These are phyloP conservation scores for Phytophthora sp. DNA, from an alignment of 352 stramenopile species.

Conservation along the genomic window DNA sequence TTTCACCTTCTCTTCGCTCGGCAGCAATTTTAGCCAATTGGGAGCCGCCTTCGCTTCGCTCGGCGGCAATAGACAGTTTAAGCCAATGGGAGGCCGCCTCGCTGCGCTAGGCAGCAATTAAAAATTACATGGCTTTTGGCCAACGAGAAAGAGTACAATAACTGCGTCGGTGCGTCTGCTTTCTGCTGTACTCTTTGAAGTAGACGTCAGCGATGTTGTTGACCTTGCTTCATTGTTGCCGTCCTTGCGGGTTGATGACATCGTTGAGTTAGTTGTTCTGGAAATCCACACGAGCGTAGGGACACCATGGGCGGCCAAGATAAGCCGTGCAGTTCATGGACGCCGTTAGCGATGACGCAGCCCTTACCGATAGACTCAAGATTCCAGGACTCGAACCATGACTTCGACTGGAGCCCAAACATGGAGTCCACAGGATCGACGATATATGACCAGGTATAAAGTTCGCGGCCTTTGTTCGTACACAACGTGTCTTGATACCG, in stretches of 20 bases:
- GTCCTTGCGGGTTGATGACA: not conserved
- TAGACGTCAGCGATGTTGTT: conserved; percentile 1
- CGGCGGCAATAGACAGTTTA: no score
- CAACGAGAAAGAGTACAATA: no score
- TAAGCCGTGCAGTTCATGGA: conserved; percentile 8
- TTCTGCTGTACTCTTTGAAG: conserved; percentile 20
- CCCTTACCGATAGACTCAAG: conserved; percentile 13
- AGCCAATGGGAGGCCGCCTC: no score
- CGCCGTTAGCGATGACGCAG: conserved; percentile 12
- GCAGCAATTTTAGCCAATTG: no score
- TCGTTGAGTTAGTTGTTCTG: conserved; percentile 8
- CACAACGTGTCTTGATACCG: conserved; percentile 19
- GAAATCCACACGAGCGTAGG: not conserved
- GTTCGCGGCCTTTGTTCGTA: conserved; percentile 3
- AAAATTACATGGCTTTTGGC: no score
- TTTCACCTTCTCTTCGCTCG: no score
- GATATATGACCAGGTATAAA: conserved; percentile 14
- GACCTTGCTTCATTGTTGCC: not conserved
- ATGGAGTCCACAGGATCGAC: conserved; percentile 14
- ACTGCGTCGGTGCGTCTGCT: no score
- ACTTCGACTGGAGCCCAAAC: not conserved
- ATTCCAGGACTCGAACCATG: conserved; percentile 21
- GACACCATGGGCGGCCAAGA: conserved; percentile 3
- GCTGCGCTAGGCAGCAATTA: no score
- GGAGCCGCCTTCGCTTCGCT: no score